Evolutionary conservation across 106 monocot genomes (phyloP).

Genomic region (Phalaenopsis aphrodite): DNA sequence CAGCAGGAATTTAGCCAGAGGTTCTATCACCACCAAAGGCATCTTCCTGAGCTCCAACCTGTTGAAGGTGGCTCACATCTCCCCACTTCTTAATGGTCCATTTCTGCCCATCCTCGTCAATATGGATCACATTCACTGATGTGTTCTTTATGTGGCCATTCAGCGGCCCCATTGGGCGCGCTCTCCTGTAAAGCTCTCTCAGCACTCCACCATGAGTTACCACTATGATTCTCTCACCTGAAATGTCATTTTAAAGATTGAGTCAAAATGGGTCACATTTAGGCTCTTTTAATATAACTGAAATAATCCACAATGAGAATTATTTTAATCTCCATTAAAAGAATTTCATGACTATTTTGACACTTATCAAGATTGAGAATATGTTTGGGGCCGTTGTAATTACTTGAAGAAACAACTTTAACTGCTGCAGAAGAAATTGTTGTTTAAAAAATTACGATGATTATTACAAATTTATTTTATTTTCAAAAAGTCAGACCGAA

Average conservation of each 20-base stretch:
- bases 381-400: no score
- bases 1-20: conserved; percentile 41
- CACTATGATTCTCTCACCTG: conserved; percentile 71
- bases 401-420: no score
- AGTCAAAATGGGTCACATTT: no score
- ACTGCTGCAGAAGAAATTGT: no score
- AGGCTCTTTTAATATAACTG: no score
- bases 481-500: no score
- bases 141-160: conserved; percentile 51
- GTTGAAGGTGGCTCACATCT: conserved; percentile 64
- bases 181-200: conserved; percentile 61
- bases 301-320: no score
- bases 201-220: conserved; percentile 76
- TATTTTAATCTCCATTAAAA: no score
- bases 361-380: no score
- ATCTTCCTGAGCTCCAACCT: conserved; percentile 31
- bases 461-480: no score
- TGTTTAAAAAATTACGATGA: no score
- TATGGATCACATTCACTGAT: conserved; percentile 54
- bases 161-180: conserved; percentile 20
- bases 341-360: no score
- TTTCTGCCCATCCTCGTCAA: conserved; percentile 31
- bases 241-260: background rate
- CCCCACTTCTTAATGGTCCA: conserved; percentile 73
- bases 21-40: conserved; percentile 69